Base-by-base conservation (phyloP, 2,329 filamentous ascomycete genomes). In the Eutypella sp. region DNA sequence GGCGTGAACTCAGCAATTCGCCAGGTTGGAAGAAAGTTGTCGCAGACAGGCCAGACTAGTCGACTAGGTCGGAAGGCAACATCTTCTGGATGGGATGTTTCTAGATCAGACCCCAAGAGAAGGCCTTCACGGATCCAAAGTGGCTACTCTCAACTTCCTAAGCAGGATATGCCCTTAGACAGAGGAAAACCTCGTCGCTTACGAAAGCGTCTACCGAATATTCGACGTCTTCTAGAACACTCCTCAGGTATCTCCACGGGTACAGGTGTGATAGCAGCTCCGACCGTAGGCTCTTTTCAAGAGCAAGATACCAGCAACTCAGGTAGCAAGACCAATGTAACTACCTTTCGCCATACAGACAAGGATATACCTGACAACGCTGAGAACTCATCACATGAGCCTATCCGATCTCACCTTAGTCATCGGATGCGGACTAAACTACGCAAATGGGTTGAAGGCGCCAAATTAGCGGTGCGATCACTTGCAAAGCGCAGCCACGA, bases 131-230 rank as follows among this genome's bases (percentile, higher is more conserved):
- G 5, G 31, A 36, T 27, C 25, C 43, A 18, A 42, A 39, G 18
- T 20, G 33, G 5, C 46, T 43, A 20, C 47, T 37, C n/a, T 51
- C 47, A 36, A 7, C 47, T 27, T 41, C 43, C 39, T 31, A 41
- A 36, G 29, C 31, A 38, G 15, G 41, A 46, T 15, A 36, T 29
- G 9, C 38, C 43, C 31, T 48, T 49, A 6, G 42, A 44, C 40
- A 33, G 27, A 23, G 50, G 47, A 16, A 50, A 52, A 5, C 40
- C 47, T 25, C 57, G 38, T 33, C 49, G 54, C 9, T 51, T 63
- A 38, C 53, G 52, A 39, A 61, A 53, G 29, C 52, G 52, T 31
- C 46, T 61, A 20, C 59, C 59, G 27, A 57, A 61, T 24, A 40
- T 62, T 38, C 53, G 57, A 18, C 47, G 41, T 25, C 42, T 61